Evolutionary conservation across 1,284 basidiomycete species (phyloP), one percentile per base, ranked within the genome.

Genomic region (Cryptococcus neoformans): DNA sequence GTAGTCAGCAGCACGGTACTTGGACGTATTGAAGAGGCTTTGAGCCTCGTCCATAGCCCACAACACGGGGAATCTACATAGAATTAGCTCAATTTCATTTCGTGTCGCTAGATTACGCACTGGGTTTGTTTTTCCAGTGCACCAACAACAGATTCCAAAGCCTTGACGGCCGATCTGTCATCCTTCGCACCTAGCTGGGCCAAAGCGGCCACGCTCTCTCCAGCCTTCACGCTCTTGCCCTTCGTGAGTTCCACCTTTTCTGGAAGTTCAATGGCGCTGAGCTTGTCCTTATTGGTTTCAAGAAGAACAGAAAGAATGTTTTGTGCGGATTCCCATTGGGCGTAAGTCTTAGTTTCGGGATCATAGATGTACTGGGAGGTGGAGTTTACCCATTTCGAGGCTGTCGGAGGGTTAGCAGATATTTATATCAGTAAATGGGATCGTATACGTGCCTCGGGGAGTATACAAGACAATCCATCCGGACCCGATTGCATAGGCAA

Each of bases 21-120:
- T 73, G 0, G 87, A 84, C 49, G 81, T 82, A 67, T 83, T 80
- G 73, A 90, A 94, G 38, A 96, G 79, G 0, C 88, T 82, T 71
- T 96, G 92, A 66, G 88, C 85, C 64, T 94, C 90, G 68, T 97
- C 94, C 0, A 96, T 78, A 0, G 91, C 92, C 35, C 95, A 78
- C 6, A 97, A 75, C 1, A 96, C 87, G 0, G 93, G 90, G 72
- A 80, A 74, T 52, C 81, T 87, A 53, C 8, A 28, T n/a, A 12
- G 17, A 11, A 40, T 58, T 46, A 58, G 47, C 40, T 47, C 11
- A 6, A 28, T 36, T 7, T 39, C 17, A 42, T 12, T 4, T 44
- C 6, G 17, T 2, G 45, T 4, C 21, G 16, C 16, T 17, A n/a
- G 28, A 28, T 28, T 40, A 81, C 82, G 53, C 46, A 90, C 87